Evolutionary conservation across 495 filamentous ascomycete genomes (phyloP).

Genomic region (Hypoxylon subgilvum): DNA sequence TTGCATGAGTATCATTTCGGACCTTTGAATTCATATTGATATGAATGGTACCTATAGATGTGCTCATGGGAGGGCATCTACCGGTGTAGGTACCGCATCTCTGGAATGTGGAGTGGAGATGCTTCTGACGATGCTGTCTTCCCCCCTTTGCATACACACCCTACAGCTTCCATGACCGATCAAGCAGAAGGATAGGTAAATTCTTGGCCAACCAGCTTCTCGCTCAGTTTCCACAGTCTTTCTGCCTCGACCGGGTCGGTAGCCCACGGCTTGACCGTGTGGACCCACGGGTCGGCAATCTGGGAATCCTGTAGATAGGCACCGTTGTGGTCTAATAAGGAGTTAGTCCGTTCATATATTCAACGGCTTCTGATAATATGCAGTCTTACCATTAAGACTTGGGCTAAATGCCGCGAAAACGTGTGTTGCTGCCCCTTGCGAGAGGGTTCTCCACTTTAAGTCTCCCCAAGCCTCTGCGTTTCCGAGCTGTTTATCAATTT

Average conservation of each 20-base stretch:
- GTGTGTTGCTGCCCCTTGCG: slow-evolving; percentile 53
- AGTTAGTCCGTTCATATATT: not conserved
- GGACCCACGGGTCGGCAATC: slow-evolving; percentile 43
- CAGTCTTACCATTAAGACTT: slow-evolving; percentile 41
- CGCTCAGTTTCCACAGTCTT: slow-evolving; percentile 48
- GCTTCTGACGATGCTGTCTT: too few species aligned
- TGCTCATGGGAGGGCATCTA: too few species aligned
- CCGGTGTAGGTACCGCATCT: too few species aligned
- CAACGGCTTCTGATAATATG: not conserved
- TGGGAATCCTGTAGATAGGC: slow-evolving; percentile 49
- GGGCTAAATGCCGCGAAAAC: slow-evolving; percentile 56
- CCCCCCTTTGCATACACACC: too few species aligned
- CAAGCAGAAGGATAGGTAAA: slow-evolving; percentile 28
- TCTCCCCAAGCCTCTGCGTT: slow-evolving; percentile 43
- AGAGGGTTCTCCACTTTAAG: slow-evolving; percentile 41
- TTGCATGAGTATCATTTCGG: too few species aligned
- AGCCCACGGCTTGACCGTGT: slow-evolving; percentile 46
- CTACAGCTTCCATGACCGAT: too few species aligned
- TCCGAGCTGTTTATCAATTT: not conserved
- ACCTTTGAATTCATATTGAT: too few species aligned
- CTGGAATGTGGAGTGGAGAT: too few species aligned
- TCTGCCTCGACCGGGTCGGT: slow-evolving; percentile 51
- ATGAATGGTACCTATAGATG: too few species aligned
- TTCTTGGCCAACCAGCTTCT: slow-evolving; percentile 45
- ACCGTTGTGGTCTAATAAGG: slow-evolving; percentile 42